These are phyloP conservation scores for Malus hybrid DNA, from an alignment of 331 rosid species.

Conservation along the genomic window DNA sequence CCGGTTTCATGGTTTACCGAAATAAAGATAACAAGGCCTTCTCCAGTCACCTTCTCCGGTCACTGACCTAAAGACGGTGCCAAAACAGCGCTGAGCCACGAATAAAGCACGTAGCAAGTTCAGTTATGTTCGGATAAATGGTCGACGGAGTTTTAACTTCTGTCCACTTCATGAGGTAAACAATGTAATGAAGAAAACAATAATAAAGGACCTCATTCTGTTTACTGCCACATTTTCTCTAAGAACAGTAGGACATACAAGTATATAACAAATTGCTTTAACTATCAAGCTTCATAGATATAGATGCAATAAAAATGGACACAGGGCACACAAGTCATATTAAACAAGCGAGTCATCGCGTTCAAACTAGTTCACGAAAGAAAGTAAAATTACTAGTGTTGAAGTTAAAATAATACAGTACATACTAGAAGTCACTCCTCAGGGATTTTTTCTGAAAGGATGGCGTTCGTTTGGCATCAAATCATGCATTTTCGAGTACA, in stretches of 20 bases:
- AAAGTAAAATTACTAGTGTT: constrained; percentile 4
- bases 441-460: constrained; percentile 59
- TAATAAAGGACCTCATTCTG: neutral
- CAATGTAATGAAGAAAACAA: neutral
- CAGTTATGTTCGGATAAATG: neutral
- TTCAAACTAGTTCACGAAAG: constrained; percentile 15
- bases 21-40: neutral
- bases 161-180: neutral
- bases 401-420: constrained; percentile 8
- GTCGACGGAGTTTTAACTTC: neutral
- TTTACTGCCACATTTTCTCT: neutral
- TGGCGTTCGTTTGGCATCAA: constrained; percentile 58
- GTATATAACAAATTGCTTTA: neutral
- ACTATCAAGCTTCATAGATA: neutral
- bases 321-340: neutral
- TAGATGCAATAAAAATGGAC: neutral
- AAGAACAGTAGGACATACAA: neutral
- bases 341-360: neutral
- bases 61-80: neutral
- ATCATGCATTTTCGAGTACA: constrained; percentile 81
- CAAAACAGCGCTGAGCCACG: neutral
- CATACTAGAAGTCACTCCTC: constrained; percentile 16
- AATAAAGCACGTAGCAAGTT: neutral
- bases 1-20: neutral
- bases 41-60: neutral